phyloP scores from a whole-genome alignment of 148 eudicot species.

The Linanthus parryae region DNA sequence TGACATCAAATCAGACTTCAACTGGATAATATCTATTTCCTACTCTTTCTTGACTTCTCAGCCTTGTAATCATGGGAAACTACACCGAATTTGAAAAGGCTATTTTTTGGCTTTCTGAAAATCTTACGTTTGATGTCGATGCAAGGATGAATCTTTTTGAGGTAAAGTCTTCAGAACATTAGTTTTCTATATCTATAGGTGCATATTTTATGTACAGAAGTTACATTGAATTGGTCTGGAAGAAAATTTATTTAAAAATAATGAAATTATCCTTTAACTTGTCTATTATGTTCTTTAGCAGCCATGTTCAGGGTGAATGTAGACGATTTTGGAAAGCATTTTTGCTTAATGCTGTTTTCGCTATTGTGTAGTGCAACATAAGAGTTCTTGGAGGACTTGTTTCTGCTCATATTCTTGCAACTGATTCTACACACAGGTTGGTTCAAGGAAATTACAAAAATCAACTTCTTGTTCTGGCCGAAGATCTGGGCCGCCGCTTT shows the following conservation, averaged over 20 bases:
- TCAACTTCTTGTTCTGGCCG: constrained; percentile 74
- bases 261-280: no score
- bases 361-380: constrained; percentile 95
- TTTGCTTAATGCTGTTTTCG: constrained; percentile 32
- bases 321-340: background rate
- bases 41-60: constrained; percentile 22
- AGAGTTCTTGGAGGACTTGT: constrained; percentile 99
- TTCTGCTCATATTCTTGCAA: constrained; percentile 99
- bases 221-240: no score
- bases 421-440: constrained; percentile 98
- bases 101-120: constrained; percentile 84
- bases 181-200: background rate
- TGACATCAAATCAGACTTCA: no score
- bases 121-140: constrained; percentile 82
- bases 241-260: no score
- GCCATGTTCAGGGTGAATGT: constrained; percentile 2
- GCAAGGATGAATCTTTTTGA: constrained; percentile 94
- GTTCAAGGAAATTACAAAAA: constrained; percentile 68
- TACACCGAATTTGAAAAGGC: constrained; percentile 77
- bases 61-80: constrained; percentile 86
- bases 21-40: no score
- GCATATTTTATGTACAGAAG: background rate
- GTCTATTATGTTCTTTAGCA: background rate
- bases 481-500: constrained; percentile 82
- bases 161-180: no score